Conservation (phyloP, 2,329 filamentous ascomycete genomes). For the Canariomyces notabilis region DNA sequence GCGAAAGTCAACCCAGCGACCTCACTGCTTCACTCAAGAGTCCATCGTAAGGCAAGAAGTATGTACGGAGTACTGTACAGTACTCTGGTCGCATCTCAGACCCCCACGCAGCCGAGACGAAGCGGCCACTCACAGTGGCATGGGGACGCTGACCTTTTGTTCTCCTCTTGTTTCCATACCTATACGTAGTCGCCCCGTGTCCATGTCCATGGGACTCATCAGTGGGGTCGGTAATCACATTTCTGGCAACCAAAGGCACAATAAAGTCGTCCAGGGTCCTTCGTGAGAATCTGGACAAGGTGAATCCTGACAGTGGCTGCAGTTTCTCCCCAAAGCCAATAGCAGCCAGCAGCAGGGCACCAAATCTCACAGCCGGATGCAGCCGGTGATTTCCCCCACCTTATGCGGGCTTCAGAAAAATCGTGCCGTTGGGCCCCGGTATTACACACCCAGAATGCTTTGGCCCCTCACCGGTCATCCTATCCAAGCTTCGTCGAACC, state of each 20-base stretch:
- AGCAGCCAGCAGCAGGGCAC: background rate
- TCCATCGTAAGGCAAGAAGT: background rate
- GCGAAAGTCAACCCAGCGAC: no score
- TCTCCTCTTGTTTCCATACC: slow-evolving; percentile 12
- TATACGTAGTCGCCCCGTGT: slow-evolving; percentile 13
- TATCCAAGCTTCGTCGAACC: slow-evolving; percentile 18
- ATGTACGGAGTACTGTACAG: background rate
- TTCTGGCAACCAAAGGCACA: background rate
- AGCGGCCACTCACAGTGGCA: background rate
- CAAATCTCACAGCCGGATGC: slow-evolving; percentile 8
- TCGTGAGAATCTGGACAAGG: slow-evolving; percentile 3
- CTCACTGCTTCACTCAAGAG: background rate
- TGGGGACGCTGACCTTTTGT: background rate
- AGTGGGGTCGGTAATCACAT: background rate
- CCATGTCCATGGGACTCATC: slow-evolving; percentile 15
- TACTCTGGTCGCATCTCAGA: background rate
- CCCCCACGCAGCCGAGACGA: background rate
- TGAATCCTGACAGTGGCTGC: background rate
- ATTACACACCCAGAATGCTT: slow-evolving; percentile 1
- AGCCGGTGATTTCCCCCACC: slow-evolving; percentile 3
- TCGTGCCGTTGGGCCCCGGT: background rate
- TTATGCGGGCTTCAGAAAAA: background rate
- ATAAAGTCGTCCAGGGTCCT: background rate
- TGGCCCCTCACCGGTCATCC: slow-evolving; percentile 22
- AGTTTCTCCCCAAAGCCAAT: slow-evolving; percentile 3